These are phyloP conservation scores for Petunia secreta DNA, from an alignment of 257 asterid species.

Conservation along the genomic window DNA sequence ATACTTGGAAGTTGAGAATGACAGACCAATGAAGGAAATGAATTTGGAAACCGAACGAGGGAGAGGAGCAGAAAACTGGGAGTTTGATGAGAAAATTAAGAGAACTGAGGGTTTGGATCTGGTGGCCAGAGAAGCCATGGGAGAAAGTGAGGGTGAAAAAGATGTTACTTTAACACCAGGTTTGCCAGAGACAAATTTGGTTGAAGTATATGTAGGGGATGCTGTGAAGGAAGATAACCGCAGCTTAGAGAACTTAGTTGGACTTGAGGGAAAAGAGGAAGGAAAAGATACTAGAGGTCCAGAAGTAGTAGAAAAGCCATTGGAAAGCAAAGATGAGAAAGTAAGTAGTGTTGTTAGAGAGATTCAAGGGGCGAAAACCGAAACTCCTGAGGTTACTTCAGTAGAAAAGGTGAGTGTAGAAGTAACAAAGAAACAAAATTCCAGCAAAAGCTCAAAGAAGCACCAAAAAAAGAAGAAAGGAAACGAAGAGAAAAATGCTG, in stretches of 20 bases:
- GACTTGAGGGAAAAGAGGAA: conserved; percentile 22
- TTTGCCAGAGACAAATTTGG: conserved; percentile 27
- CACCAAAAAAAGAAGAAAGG: conserved; percentile 30
- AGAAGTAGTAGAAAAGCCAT: conserved; percentile 1
- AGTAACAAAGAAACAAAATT: conserved; percentile 26
- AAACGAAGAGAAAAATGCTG: conserved; percentile 16
- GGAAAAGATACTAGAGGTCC: background rate
- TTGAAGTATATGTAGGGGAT: conserved; percentile 24
- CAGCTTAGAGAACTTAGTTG: background rate
- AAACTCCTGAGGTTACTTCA: conserved; percentile 12
- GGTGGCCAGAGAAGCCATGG: conserved; percentile 18
- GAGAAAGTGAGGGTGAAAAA: background rate
- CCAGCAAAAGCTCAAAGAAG: conserved; percentile 2
- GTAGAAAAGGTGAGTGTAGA: conserved; percentile 16
- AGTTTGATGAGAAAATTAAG: conserved; percentile 2
- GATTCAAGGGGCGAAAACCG: background rate
- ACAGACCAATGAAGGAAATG: background rate
- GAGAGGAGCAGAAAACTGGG: conserved; percentile 27
- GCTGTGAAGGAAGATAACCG: conserved; percentile 27
- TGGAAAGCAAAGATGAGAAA: conserved; percentile 5
- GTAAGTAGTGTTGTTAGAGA: background rate
- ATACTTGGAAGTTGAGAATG: background rate
- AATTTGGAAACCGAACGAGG: background rate
- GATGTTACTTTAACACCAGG: conserved; percentile 27
- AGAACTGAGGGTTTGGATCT: conserved; percentile 22